A percentile compares a stretch with the other conserved stretches of the same genome.
Conservation (phyloP, 139 green algal genomes). For the Coccomyxa sp. region DNA sequence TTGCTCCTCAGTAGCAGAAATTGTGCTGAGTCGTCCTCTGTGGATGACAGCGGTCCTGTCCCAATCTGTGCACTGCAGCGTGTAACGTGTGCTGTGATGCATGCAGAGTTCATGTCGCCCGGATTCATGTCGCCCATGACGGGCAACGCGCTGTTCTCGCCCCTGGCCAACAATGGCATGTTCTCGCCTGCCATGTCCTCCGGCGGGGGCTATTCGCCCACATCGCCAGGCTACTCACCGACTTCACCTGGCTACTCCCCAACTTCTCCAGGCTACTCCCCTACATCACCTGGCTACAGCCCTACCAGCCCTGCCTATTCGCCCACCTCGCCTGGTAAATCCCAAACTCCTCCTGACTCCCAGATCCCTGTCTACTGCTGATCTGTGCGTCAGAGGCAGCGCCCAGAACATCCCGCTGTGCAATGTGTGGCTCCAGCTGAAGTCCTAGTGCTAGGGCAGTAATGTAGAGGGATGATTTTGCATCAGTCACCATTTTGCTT, state of each 20-base stretch:
- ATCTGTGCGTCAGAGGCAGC: too few relatives aligned
- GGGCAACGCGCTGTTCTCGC: slow-evolving; percentile 39
- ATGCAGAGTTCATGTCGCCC: slow-evolving; percentile 34
- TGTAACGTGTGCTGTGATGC: not conserved
- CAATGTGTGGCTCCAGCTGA: slow-evolving; percentile 6
- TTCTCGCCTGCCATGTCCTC: slow-evolving; percentile 35
- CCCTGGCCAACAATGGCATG: slow-evolving; percentile 9
- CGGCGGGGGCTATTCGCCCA: slow-evolving; percentile 23
- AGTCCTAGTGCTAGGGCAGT: not conserved
- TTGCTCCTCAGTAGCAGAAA: not conserved
- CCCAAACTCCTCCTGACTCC: slow-evolving; percentile 27
- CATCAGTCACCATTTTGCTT: not conserved
- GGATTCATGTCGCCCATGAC: slow-evolving; percentile 45
- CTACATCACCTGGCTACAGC: slow-evolving; percentile 40
- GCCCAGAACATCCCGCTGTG: not conserved
- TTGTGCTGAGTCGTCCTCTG: not conserved
- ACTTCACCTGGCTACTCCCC: slow-evolving; percentile 45
- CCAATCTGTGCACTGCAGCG: not conserved
- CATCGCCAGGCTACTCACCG: slow-evolving; percentile 27
- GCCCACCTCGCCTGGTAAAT: not conserved
- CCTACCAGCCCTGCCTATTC: slow-evolving; percentile 37
- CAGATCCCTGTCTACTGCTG: slow-evolving; percentile 9
- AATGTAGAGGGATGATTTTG: not conserved
- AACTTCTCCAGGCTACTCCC: slow-evolving; percentile 25
- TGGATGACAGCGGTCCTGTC: not conserved